These are phyloP conservation scores for Neonectria coccinea DNA, from an alignment of 2,329 filamentous ascomycete genomes.

Conservation along the genomic window DNA sequence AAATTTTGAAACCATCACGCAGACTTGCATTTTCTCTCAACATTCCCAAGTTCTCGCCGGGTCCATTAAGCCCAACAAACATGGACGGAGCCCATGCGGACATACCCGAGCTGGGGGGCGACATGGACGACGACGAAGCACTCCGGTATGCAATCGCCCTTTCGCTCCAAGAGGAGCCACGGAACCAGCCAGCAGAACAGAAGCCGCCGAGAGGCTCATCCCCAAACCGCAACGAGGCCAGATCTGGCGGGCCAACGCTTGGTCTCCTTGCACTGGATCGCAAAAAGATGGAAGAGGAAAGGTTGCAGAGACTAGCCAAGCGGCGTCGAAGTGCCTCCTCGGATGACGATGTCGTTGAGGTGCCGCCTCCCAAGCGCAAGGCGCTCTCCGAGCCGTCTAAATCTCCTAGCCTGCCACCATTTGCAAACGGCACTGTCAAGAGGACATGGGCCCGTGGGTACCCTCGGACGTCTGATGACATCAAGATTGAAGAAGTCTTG, in stretches of 20 bases:
- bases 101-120: slow-evolving; percentile 45
- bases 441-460: slow-evolving; percentile 81
- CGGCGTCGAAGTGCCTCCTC: slow-evolving; percentile 46
- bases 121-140: slow-evolving; percentile 67
- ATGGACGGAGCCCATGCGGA: slow-evolving; percentile 42
- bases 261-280: slow-evolving; percentile 73
- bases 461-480: slow-evolving; percentile 73
- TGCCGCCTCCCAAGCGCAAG: slow-evolving; percentile 45
- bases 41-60: slow-evolving; percentile 5
- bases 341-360: slow-evolving; percentile 46
- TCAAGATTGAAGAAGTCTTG: slow-evolving; percentile 89
- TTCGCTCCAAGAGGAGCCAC: slow-evolving; percentile 56
- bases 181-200: slow-evolving; percentile 22
- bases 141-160: slow-evolving; percentile 71
- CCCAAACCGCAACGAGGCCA: slow-evolving; percentile 34
- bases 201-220: slow-evolving; percentile 36
- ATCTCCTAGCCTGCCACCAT: slow-evolving; percentile 51
- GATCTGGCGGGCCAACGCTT: slow-evolving; percentile 36
- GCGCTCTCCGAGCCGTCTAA: slow-evolving; percentile 26
- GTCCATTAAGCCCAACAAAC: slow-evolving; percentile 26
- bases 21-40: not conserved
- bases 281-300: slow-evolving; percentile 86
- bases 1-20: slow-evolving; percentile 16
- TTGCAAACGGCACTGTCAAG: slow-evolving; percentile 75
- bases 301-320: slow-evolving; percentile 77